Percentiles rank a stretch among this genome's conserved stretches.
Evolutionary conservation across 495 filamentous ascomycete genomes (phyloP).

Genomic region (Tetracladium setigerum): DNA sequence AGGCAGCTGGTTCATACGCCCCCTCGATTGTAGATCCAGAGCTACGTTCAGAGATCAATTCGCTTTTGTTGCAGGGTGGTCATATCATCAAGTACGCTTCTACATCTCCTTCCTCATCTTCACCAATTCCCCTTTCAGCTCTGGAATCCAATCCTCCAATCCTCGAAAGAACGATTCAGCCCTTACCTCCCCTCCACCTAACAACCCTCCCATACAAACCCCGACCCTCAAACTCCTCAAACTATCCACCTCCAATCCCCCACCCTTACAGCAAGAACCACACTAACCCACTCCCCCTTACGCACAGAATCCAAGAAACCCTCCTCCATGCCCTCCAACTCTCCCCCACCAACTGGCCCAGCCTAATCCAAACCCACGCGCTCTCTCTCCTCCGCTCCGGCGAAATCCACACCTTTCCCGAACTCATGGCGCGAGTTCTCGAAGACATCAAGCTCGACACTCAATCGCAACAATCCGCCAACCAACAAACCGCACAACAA

Average conservation of each 20-base stretch:
- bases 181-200: background rate
- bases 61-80: constrained; percentile 36
- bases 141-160: background rate
- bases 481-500: constrained; percentile 17
- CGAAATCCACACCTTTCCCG: constrained; percentile 43
- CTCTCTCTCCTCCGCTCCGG: constrained; percentile 44
- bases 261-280: background rate
- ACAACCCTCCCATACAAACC: background rate
- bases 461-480: constrained; percentile 6
- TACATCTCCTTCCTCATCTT: background rate
- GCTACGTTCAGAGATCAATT: constrained; percentile 46
- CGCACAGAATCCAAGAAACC: constrained; percentile 45
- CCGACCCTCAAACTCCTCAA: too few species aligned
- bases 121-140: background rate
- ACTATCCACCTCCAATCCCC: too few species aligned
- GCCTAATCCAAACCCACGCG: constrained; percentile 37
- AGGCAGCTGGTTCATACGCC: constrained; percentile 40
- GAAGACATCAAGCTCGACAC: constrained; percentile 46
- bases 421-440: constrained; percentile 41
- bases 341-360: constrained; percentile 45
- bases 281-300: background rate
- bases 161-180: background rate
- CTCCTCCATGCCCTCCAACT: constrained; percentile 45
- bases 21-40: constrained; percentile 42
- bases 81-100: constrained; percentile 37